These are phyloP conservation scores for Colletotrichum somersetense DNA, from an alignment of 2,329 filamentous ascomycete species.

Conservation along the genomic window DNA sequence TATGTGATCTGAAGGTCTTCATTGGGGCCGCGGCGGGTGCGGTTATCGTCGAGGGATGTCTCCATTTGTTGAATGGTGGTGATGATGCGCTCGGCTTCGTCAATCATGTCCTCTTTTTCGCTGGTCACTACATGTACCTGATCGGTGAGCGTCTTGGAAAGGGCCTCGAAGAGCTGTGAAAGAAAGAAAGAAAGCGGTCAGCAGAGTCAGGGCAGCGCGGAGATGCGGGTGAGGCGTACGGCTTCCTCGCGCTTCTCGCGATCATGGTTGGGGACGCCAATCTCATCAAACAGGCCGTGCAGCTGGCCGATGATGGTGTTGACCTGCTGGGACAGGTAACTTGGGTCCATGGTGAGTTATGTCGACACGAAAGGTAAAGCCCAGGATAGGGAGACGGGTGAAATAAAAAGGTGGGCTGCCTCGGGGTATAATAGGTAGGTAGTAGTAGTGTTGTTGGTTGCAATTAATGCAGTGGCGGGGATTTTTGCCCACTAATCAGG, in stretches of 20 bases:
- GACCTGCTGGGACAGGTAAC: constrained; percentile 94
- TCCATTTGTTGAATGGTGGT: constrained; percentile 95
- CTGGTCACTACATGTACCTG: constrained; percentile 86
- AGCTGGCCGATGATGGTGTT: constrained; percentile 93
- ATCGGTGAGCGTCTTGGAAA: constrained; percentile 92
- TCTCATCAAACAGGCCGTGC: constrained; percentile 96
- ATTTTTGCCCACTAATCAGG: neutral
- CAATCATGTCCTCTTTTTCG: constrained; percentile 92
- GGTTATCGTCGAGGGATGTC: constrained; percentile 83
- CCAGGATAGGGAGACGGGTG: neutral
- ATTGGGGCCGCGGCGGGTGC: constrained; percentile 72
- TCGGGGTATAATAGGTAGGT: neutral
- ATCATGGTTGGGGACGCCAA: constrained; percentile 94
- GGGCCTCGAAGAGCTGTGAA: constrained; percentile 85
- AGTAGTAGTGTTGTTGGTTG: neutral
- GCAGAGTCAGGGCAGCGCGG: neutral
- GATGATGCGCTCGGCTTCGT: constrained; percentile 88
- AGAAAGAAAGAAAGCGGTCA: constrained; percentile 5
- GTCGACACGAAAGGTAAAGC: constrained; percentile 1
- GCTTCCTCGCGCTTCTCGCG: constrained; percentile 90
- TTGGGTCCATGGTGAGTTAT: constrained; percentile 79
- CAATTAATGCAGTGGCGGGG: neutral
- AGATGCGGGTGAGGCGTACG: constrained; percentile 63
- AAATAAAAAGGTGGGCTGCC: neutral
- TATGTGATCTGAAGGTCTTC: constrained; percentile 82